Evolutionary conservation across 345 rosid species (phyloP).

Genomic region (Sonneratia alba): DNA sequence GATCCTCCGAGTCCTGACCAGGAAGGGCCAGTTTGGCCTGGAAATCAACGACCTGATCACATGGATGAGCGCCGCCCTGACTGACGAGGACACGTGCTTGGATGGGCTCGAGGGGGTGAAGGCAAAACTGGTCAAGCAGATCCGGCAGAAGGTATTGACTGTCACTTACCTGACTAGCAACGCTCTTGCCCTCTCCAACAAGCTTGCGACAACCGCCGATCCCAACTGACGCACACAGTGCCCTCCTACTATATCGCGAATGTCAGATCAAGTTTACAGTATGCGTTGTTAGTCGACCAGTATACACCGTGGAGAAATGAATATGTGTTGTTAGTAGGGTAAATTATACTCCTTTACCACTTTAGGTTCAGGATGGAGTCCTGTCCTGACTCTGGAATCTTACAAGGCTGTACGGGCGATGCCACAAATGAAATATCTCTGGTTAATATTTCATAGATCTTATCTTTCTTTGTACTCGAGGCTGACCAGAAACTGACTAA

Average conservation of each 20-base stretch:
- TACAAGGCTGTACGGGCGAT: no score
- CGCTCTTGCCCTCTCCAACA: constrained; percentile 73
- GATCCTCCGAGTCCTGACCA: constrained; percentile 38
- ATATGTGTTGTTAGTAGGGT: no score
- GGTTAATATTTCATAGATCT: no score
- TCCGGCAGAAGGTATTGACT: constrained; percentile 31
- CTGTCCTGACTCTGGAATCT: no score
- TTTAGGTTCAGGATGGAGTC: no score
- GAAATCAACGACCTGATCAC: constrained; percentile 61
- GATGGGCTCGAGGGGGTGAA: constrained; percentile 53
- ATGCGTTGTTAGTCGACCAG: no score
- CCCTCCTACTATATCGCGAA: background rate
- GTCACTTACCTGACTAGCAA: constrained; percentile 52
- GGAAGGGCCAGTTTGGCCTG: constrained; percentile 25
- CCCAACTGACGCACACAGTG: constrained; percentile 9
- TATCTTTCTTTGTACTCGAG: no score
- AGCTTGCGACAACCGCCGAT: constrained; percentile 45
- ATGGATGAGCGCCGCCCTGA: constrained; percentile 65
- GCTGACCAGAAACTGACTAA: no score
- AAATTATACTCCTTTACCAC: no score
- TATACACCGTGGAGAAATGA: no score
- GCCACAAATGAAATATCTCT: no score
- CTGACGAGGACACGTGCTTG: constrained; percentile 63
- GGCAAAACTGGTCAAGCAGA: constrained; percentile 20
- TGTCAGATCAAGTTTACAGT: background rate